Evolutionary conservation across 1,139 yeast genomes (phyloP).

Genomic region (Pneumocystis sp.): DNA sequence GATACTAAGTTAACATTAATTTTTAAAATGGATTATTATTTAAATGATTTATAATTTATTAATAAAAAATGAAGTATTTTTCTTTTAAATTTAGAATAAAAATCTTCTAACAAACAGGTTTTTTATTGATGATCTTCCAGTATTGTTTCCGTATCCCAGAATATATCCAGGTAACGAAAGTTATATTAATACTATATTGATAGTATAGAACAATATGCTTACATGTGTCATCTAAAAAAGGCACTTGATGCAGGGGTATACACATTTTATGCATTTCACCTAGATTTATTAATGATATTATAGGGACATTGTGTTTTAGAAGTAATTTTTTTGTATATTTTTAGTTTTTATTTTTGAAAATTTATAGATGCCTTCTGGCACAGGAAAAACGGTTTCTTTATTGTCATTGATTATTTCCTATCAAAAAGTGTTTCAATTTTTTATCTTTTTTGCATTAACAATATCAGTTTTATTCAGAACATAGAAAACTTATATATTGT

Average conservation of each 20-base stretch:
- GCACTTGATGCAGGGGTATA: conserved; percentile 89
- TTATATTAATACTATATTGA: not conserved
- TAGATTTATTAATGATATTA: conserved; percentile 18
- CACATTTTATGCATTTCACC: not conserved
- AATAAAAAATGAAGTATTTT: not conserved
- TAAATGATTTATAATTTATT: not conserved
- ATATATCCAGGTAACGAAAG: conserved; percentile 48
- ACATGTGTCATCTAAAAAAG: conserved; percentile 89
- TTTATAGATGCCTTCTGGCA: conserved; percentile 91
- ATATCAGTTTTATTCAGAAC: conserved; percentile 62
- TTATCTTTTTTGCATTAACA: not conserved
- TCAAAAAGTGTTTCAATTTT: conserved; percentile 38
- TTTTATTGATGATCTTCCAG: conserved; percentile 87
- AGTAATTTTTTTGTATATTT: not conserved
- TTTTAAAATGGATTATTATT: not conserved
- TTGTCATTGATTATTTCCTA: conserved; percentile 85
- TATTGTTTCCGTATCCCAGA: conserved; percentile 89
- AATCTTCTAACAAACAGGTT: conserved; percentile 31
- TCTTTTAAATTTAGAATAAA: not conserved
- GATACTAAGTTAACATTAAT: not conserved
- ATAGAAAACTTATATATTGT: conserved; percentile 83
- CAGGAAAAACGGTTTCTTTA: conserved; percentile 90
- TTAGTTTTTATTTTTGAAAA: not conserved
- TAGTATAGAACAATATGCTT: conserved; percentile 67
- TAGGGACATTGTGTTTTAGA: conserved; percentile 59